Conservation (phyloP, 2,329 filamentous ascomycete genomes). For the Hawksworthiomyces lignivorus region DNA sequence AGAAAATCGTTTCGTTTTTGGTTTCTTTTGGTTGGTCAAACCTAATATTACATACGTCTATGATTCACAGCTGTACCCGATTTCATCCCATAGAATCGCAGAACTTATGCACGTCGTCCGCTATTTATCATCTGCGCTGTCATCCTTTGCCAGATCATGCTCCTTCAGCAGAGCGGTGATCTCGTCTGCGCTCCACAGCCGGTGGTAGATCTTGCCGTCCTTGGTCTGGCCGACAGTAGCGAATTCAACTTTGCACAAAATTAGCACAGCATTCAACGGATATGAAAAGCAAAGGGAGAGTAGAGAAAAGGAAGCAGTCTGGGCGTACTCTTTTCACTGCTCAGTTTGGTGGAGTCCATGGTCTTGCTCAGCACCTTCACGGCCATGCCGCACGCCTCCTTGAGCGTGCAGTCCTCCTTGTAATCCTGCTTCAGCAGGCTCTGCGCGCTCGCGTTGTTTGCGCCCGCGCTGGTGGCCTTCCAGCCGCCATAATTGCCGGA, state of each 20-base stretch:
- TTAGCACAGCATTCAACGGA: too few relatives aligned
- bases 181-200: slow-evolving; percentile 94
- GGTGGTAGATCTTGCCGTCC: slow-evolving; percentile 95
- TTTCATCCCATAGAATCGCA: too few relatives aligned
- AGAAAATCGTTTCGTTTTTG: slow-evolving; percentile 2
- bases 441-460: slow-evolving; percentile 96
- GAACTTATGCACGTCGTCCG: too few relatives aligned
- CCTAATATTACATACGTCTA: slow-evolving; percentile 8
- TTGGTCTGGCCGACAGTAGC: slow-evolving; percentile 95
- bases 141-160: slow-evolving; percentile 86
- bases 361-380: slow-evolving; percentile 99
- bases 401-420: slow-evolving; percentile 93
- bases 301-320: too few relatives aligned
- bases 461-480: slow-evolving; percentile 97
- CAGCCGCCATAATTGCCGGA: slow-evolving; percentile 98
- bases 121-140: slow-evolving; percentile 61
- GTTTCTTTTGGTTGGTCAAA: too few relatives aligned
- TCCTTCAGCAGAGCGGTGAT: slow-evolving; percentile 91
- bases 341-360: slow-evolving; percentile 98
- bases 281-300: too few relatives aligned
- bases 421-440: slow-evolving; percentile 98
- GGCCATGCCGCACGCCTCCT: slow-evolving; percentile 93
- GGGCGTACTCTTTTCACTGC: slow-evolving; percentile 92
- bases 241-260: slow-evolving; percentile 99
- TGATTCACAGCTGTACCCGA: too few relatives aligned